phyloP scores from a whole-genome alignment of 2,329 filamentous ascomycete genomes.

The Colletotrichum sublineola region DNA sequence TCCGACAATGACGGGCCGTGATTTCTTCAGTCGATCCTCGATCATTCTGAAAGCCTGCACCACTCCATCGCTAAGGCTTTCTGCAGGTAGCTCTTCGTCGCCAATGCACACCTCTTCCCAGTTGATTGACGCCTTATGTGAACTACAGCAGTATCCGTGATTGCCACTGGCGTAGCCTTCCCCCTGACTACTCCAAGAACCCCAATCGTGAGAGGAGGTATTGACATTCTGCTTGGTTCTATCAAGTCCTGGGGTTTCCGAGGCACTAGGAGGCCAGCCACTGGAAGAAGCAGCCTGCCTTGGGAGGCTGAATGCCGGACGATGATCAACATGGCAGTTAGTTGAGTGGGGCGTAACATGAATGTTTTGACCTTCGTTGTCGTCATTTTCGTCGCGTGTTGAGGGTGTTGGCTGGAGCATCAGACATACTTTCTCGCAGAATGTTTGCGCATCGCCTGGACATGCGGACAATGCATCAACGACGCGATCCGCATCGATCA shows the following conservation, averaged over 20 bases:
- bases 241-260: neutral
- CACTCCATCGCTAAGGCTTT: neutral
- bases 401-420: neutral
- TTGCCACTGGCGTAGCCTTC: neutral
- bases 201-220: too few relatives aligned
- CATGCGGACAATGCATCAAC: conserved; percentile 17
- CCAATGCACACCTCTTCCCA: neutral
- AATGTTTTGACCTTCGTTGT: neutral
- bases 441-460: neutral
- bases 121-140: neutral
- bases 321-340: neutral
- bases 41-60: neutral
- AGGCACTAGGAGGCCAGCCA: neutral
- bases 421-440: neutral
- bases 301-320: too few relatives aligned
- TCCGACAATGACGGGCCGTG: conserved; percentile 64
- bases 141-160: neutral
- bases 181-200: neutral
- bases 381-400: neutral
- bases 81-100: neutral
- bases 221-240: neutral
- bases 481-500: conserved; percentile 1
- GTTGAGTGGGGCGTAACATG: neutral
- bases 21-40: conserved; percentile 48
- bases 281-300: neutral